Evolutionary conservation across 2,329 filamentous ascomycete species (phyloP), one percentile per base, ranked within the genome.

Genomic region (Huntiella decipiens): DNA sequence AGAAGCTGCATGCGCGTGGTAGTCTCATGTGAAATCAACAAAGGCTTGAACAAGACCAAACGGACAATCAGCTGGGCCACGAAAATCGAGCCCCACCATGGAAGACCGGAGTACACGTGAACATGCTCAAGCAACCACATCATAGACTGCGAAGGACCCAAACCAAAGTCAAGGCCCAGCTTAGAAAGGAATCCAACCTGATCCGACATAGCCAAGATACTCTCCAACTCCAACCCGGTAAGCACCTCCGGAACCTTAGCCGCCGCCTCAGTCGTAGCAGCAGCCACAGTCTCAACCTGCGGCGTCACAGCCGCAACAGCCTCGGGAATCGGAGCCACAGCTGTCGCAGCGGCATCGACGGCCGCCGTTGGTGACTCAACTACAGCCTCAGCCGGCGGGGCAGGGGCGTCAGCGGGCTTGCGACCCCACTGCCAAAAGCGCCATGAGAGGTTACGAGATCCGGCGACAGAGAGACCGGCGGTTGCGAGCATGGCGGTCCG

Each of bases 131-230:
- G 63, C 2, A 74, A 16, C 68, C 71, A 87, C 63, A 95, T 71
- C 60, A 91, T 76, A 12, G 74, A 53, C 3, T 77, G 64, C 0
- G 86, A 83, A 4, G 82, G 74, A 12, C 88, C 88, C 66, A 67
- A 87, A 57, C 88, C 86, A 56, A 80, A 96, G 55, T 96, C 83
- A 16, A 98, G 66, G 3, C 91, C 91, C 8, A 96, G 67, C 5
- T 75, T 70, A 54, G 82, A 74, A 49, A 98, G 66, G 56, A 87
- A 95, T 51, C 91, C 91, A 49, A 93, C 73, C 43, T 75, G 68
- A 56, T 88, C 81, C 33, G 81, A 75, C 51, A 85, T 73, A 51
- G 71, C 63, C 50, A 76, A 53, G 43, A 62, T 57, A 35, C 57
- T 52, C 43, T 56, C 52, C 47, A 63, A 53, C 53, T 61, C 43